Evolutionary conservation across 805 yeast species (phyloP).

Genomic region (Candida vartiovaarae): DNA sequence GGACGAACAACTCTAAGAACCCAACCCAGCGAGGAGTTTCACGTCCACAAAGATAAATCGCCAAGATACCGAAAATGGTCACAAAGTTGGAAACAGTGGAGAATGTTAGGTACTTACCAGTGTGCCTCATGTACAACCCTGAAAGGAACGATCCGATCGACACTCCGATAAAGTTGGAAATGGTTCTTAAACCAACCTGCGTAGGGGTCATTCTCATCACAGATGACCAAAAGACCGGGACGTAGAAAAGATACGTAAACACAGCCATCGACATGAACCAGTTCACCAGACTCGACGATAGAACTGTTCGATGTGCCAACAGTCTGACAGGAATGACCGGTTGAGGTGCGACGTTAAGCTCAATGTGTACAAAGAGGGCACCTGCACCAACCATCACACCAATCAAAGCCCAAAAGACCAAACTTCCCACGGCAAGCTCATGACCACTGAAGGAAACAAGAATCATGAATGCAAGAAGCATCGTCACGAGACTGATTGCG

Average conservation of each 20-base stretch:
- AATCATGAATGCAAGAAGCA: conserved; percentile 51
- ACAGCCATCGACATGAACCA: conserved; percentile 65
- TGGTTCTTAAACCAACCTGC: conserved; percentile 46
- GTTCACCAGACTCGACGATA: conserved; percentile 57
- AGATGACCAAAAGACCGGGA: conserved; percentile 60
- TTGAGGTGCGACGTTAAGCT: conserved; percentile 36
- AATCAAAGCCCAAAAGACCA: conserved; percentile 30
- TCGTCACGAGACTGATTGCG: conserved; percentile 47
- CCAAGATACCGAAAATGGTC: conserved; percentile 39
- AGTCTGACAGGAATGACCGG: conserved; percentile 60
- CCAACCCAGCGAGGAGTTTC: conserved; percentile 30
- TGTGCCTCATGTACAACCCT: conserved; percentile 58
- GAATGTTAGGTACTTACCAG: conserved; percentile 56
- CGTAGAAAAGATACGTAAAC: conserved; percentile 56
- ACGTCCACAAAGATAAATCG: conserved; percentile 24
- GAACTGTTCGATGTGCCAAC: conserved; percentile 48
- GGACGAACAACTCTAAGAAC: conserved; percentile 38
- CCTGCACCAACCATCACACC: conserved; percentile 27
- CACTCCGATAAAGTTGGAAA: conserved; percentile 60
- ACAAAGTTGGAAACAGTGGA: conserved; percentile 35
- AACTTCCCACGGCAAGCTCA: conserved; percentile 40
- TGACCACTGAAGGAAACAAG: conserved; percentile 65
- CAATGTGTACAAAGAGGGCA: conserved; percentile 37
- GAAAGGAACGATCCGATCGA: conserved; percentile 60
- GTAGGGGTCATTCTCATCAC: conserved; percentile 48